Percentiles rank a stretch among this genome's conserved stretches.
phyloP scores from a whole-genome alignment of 148 eudicot genomes.

The Chenopodium formosanum region DNA sequence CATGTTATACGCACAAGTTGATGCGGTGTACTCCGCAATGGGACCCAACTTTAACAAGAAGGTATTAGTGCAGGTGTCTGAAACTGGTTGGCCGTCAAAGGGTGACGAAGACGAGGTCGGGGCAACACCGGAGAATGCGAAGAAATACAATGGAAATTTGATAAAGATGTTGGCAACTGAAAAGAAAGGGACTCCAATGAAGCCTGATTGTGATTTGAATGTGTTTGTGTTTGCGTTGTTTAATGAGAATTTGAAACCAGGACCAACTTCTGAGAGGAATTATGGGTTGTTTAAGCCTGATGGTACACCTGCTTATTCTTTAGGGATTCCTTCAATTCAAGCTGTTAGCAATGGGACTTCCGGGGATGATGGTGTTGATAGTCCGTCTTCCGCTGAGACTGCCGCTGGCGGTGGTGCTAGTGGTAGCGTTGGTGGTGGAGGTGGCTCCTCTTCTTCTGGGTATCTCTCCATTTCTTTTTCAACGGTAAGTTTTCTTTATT shows the following conservation, averaged over 20 bases:
- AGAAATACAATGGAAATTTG: slow-evolving; percentile 75
- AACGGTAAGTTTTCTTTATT: slow-evolving; percentile 39
- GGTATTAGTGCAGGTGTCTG: slow-evolving; percentile 65
- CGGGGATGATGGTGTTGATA: slow-evolving; percentile 8
- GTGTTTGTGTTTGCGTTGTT: slow-evolving; percentile 79
- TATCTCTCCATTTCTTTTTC: slow-evolving; percentile 66
- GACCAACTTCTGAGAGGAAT: slow-evolving; percentile 88
- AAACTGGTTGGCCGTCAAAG: slow-evolving; percentile 96
- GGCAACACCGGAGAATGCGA: slow-evolving; percentile 77
- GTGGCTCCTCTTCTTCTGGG: slow-evolving; percentile 43
- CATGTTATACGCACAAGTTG: slow-evolving; percentile 92
- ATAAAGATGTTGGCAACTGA: slow-evolving; percentile 44
- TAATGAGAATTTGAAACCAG: slow-evolving; percentile 91
- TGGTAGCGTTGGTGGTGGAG: background rate
- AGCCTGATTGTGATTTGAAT: slow-evolving; percentile 57
- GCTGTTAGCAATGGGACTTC: slow-evolving; percentile 30
- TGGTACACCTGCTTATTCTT: slow-evolving; percentile 63
- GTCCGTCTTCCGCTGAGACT: slow-evolving; percentile 14
- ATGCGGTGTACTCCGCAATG: slow-evolving; percentile 71
- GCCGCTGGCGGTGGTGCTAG: slow-evolving; percentile 12
- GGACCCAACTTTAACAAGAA: slow-evolving; percentile 45
- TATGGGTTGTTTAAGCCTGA: slow-evolving; percentile 92
- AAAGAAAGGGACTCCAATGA: slow-evolving; percentile 72
- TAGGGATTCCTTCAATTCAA: slow-evolving; percentile 43
- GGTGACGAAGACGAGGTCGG: slow-evolving; percentile 80